phyloP scores from a whole-genome alignment of 306 rosid genomes.

The Ziziphus jujuba region DNA sequence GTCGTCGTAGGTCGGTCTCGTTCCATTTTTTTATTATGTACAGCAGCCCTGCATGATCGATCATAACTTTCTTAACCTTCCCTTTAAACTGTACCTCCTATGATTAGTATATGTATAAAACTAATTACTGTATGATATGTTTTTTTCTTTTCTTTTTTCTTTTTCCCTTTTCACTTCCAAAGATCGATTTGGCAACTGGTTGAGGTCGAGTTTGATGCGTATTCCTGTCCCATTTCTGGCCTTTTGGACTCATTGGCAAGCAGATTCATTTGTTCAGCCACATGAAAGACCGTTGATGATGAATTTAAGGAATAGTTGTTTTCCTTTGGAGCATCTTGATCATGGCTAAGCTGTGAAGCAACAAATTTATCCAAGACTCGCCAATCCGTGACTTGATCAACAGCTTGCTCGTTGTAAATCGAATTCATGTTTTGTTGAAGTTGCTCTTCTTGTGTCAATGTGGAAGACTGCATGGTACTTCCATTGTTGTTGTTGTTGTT shows the following conservation, averaged over 20 bases:
- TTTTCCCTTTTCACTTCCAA: slow-evolving; percentile 78
- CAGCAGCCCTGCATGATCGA: not conserved
- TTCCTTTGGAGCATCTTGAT: slow-evolving; percentile 49
- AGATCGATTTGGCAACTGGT: slow-evolving; percentile 58
- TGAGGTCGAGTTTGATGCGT: slow-evolving; percentile 57
- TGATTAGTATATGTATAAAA: not conserved
- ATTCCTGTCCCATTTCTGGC: slow-evolving; percentile 41
- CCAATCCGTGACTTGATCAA: slow-evolving; percentile 73
- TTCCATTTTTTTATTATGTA: slow-evolving; percentile 15
- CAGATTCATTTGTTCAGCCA: slow-evolving; percentile 40
- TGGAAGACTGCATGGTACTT: slow-evolving; percentile 36
- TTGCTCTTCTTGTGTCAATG: slow-evolving; percentile 49
- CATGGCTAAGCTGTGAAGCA: slow-evolving; percentile 68
- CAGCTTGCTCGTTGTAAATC: slow-evolving; percentile 37
- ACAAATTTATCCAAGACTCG: slow-evolving; percentile 75
- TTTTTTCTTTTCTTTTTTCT: too few species aligned
- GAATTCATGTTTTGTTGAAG: slow-evolving; percentile 24
- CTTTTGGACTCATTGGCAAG: slow-evolving; percentile 36
- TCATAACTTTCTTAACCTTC: not conserved
- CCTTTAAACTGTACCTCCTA: slow-evolving; percentile 10
- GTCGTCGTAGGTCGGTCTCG: too few species aligned
- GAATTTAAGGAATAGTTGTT: slow-evolving; percentile 33
- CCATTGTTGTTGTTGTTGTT: too few species aligned
- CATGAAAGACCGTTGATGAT: slow-evolving; percentile 40
- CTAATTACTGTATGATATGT: slow-evolving; percentile 5